Conservation (phyloP, 1,284 basidiomycete genomes). For the Cutaneotrichosporon cutaneum region DNA sequence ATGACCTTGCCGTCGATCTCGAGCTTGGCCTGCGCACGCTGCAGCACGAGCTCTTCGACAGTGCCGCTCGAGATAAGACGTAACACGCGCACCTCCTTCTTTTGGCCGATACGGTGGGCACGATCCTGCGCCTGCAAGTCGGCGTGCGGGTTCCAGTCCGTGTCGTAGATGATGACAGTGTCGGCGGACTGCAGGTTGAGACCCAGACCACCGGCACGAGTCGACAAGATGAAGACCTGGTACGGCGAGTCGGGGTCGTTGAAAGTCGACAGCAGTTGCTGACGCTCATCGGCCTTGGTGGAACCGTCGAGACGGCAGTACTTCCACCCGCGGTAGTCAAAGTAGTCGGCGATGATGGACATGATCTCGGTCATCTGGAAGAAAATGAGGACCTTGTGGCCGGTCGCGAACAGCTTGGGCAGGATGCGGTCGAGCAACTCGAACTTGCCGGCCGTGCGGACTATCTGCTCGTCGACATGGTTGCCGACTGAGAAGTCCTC, state of each 20-base stretch:
- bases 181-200: constrained; percentile 97
- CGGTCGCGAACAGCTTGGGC: constrained; percentile 89
- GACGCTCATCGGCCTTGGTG: constrained; percentile 97
- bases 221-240: constrained; percentile 94
- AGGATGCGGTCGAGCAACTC: constrained; percentile 91
- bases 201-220: constrained; percentile 94
- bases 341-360: constrained; percentile 99
- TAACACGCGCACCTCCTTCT: constrained; percentile 94
- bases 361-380: constrained; percentile 99
- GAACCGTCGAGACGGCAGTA: constrained; percentile 95
- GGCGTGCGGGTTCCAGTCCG: constrained; percentile 91
- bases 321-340: constrained; percentile 85
- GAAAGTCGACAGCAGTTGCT: constrained; percentile 82
- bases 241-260: constrained; percentile 88
- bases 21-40: constrained; percentile 91
- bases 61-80: constrained; percentile 97
- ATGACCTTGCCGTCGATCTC: constrained; percentile 99
- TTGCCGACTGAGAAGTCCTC: constrained; percentile 58
- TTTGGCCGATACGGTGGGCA: constrained; percentile 99
- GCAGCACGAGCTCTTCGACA: constrained; percentile 96
- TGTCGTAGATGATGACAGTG: constrained; percentile 83
- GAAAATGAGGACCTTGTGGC: constrained; percentile 90
- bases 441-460: constrained; percentile 89
- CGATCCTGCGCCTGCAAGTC: constrained; percentile 82
- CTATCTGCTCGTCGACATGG: constrained; percentile 75